Percentiles rank a stretch among this genome's conserved stretches.
phyloP scores from a whole-genome alignment of 768 basidiomycete genomes.

The Cystofilobasidium ferigula region DNA sequence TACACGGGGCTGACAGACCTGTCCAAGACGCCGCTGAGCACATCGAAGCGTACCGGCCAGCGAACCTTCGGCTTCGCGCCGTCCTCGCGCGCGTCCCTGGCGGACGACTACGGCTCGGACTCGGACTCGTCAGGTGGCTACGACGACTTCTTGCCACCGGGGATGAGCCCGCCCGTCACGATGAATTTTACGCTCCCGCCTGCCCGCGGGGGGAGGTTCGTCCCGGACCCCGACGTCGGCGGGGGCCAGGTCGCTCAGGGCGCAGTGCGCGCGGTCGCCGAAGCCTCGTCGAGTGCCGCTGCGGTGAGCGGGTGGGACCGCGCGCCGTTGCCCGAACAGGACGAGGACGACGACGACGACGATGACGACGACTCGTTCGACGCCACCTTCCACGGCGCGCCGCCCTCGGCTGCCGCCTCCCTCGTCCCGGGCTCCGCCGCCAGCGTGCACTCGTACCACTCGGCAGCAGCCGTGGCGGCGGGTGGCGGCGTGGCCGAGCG shows the following conservation, averaged over 20 bases:
- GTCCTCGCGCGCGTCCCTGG: neutral
- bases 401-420: neutral
- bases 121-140: constrained; percentile 28
- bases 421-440: neutral
- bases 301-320: constrained; percentile 52
- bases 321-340: constrained; percentile 30
- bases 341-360: constrained; percentile 13
- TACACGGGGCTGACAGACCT: constrained; percentile 47
- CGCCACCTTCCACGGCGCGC: neutral
- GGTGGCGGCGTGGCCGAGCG: neutral
- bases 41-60: neutral
- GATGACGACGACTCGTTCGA: constrained; percentile 23
- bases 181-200: constrained; percentile 46
- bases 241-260: constrained; percentile 48
- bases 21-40: constrained; percentile 26
- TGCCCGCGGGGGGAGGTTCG: constrained; percentile 20
- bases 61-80: constrained; percentile 3
- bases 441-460: neutral
- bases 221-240: neutral
- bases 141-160: constrained; percentile 30
- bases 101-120: constrained; percentile 40
- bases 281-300: constrained; percentile 32
- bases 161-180: constrained; percentile 50
- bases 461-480: no score
- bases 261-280: neutral